Conservation (phyloP, 2,329 filamentous ascomycete genomes). For the Elsinoe batatas region DNA sequence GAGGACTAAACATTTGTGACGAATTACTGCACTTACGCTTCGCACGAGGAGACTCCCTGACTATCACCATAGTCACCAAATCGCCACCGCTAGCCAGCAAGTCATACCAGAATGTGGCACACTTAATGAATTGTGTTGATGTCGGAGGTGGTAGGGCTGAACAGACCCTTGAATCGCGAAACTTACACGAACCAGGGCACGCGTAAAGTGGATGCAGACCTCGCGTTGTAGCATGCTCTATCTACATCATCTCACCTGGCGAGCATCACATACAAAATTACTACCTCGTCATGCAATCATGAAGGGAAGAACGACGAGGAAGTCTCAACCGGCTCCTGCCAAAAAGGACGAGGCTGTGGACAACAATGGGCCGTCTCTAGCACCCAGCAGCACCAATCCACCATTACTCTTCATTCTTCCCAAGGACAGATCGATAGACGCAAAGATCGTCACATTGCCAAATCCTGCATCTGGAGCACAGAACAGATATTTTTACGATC, state of each 20-base stretch:
- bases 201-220: background rate
- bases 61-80: slow-evolving; percentile 28
- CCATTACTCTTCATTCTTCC: slow-evolving; percentile 51
- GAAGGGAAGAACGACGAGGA: slow-evolving; percentile 26
- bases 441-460: slow-evolving; percentile 47
- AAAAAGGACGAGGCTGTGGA: slow-evolving; percentile 15
- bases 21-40: slow-evolving; percentile 24
- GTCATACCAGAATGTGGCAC: no score
- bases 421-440: slow-evolving; percentile 39
- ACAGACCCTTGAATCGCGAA: no score
- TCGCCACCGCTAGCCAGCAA: no score
- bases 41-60: slow-evolving; percentile 39
- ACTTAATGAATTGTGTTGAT: no score
- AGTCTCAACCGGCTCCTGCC: slow-evolving; percentile 8
- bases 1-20: background rate
- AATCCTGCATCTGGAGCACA: slow-evolving; percentile 42
- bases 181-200: background rate
- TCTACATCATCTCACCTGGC: background rate
- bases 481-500: slow-evolving; percentile 50
- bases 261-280: background rate
- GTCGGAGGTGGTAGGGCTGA: no score
- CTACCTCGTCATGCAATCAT: slow-evolving; percentile 13
- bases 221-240: background rate
- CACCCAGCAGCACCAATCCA: slow-evolving; percentile 31
- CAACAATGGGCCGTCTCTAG: slow-evolving; percentile 22